These are phyloP conservation scores for Cicer chorassanicum DNA, from an alignment of 306 rosid genomes.

Conservation along the genomic window DNA sequence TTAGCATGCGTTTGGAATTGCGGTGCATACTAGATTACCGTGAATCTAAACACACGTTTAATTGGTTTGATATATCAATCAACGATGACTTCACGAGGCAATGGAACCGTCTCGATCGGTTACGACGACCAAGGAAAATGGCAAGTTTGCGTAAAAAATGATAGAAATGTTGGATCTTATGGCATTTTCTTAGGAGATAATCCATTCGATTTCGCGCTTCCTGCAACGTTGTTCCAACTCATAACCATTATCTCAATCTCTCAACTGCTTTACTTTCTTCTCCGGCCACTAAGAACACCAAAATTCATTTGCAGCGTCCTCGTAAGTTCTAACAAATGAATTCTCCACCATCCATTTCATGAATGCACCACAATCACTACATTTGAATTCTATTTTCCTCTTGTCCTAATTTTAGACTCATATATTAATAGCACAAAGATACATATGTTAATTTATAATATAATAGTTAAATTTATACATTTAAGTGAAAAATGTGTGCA, in stretches of 20 bases:
- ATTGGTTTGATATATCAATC: not conserved
- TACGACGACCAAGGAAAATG: not conserved
- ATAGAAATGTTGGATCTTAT: conserved; percentile 39
- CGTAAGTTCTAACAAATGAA: conserved; percentile 39
- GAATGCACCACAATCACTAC: not conserved
- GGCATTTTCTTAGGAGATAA: conserved; percentile 51
- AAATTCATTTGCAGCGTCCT: conserved; percentile 54
- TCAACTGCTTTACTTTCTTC: conserved; percentile 44
- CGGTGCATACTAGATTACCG: not conserved
- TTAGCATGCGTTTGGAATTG: not conserved
- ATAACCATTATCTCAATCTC: not conserved
- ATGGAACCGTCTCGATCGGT: not conserved
- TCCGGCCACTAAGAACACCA: conserved; percentile 63
- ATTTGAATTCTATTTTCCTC: not conserved
- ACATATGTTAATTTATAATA: not conserved
- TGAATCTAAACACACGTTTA: not conserved
- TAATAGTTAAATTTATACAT: not conserved
- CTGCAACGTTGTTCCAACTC: conserved; percentile 51
- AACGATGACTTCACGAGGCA: not conserved
- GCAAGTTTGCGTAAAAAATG: conserved; percentile 34
- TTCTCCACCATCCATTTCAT: not conserved
- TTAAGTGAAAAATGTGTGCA: not conserved
- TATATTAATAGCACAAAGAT: not conserved
- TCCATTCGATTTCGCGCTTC: conserved; percentile 50
- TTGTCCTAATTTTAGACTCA: conserved; percentile 16